Evolutionary conservation across 345 rosid species (phyloP), one percentile per base, ranked within the genome.

Genomic region (Gossypium anomalum): DNA sequence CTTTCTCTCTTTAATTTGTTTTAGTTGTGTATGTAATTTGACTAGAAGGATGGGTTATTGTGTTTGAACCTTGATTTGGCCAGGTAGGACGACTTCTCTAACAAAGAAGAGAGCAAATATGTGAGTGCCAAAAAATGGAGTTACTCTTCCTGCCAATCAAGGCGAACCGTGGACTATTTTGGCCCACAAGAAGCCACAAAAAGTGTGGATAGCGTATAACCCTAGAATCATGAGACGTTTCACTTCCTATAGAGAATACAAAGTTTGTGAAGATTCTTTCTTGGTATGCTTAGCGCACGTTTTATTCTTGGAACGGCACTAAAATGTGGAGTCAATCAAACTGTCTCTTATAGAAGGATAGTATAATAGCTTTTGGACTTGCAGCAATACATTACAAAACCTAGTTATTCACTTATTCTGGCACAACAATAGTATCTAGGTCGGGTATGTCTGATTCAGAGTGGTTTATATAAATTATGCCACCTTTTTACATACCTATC

Each of bases 141-240:
- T 65, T 48, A 49, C 77, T 59, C 52, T 45, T 47, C 77, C 85
- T 3, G 1, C 41, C 6, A 71, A 23, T 78, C 83, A 75, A 72
- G 81, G 80, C 71, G 97, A 95, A 83, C 96, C 97, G 16, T 95
- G 99, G 99, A 90, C 91, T 12, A 52, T 89, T 79, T 88, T 93
- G 38, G 86, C 96, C 8, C 99, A 95, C 78, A 93, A 90, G 91
- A 95, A 88, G 88, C 99, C 98, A 67, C 88, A 93, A 67, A 86
- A 93, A 74, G 90, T 79, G 74, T 95, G 98, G 97, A 78, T 85
- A 67, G 82, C 93, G 3, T 92, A 94, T 83, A 91, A 88, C 78
- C 97, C 98, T 41, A 82, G 86, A 80, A 89, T 82, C 58, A 87
- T 91, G 97, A 91, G 95, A 79, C 92, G 87, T 76, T 95, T 82